Conservation (phyloP, 2,329 filamentous ascomycete genomes). For the Clathrospora elynae region DNA sequence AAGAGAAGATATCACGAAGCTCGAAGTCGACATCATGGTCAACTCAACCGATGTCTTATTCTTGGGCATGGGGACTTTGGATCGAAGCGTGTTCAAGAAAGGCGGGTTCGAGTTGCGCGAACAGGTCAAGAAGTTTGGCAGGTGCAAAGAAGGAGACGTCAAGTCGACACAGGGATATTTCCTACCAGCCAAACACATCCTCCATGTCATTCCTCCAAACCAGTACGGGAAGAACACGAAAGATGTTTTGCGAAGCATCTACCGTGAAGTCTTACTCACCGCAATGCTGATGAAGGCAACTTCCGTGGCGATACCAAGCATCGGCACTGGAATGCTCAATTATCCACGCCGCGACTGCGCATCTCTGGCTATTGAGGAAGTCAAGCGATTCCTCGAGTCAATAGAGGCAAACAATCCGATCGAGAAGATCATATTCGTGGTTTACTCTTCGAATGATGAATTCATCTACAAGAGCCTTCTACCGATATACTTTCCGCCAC, state of each 20-base stretch:
- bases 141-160: conserved; percentile 37
- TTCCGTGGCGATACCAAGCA: conserved; percentile 41
- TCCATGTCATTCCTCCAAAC: conserved; percentile 39
- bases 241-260: conserved; percentile 35
- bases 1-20: conserved; percentile 42
- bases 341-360: conserved; percentile 37
- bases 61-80: conserved; percentile 36
- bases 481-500: conserved; percentile 40
- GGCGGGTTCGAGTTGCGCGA: conserved; percentile 33
- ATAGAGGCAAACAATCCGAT: conserved; percentile 23
- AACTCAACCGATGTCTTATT: conserved; percentile 39
- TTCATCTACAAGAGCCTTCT: conserved; percentile 40
- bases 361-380: conserved; percentile 42
- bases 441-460: conserved; percentile 39
- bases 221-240: conserved; percentile 30
- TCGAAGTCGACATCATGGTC: conserved; percentile 42
- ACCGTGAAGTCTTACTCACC: conserved; percentile 33
- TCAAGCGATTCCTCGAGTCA: conserved; percentile 39
- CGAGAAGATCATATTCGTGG: conserved; percentile 40
- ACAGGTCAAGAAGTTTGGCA: conserved; percentile 29
- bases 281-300: conserved; percentile 32
- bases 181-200: conserved; percentile 37
- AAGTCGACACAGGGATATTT: conserved; percentile 32
- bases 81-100: conserved; percentile 38
- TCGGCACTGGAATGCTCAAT: conserved; percentile 40